Base-by-base conservation (phyloP, 331 rosid species). In the Malus hybrid region DNA sequence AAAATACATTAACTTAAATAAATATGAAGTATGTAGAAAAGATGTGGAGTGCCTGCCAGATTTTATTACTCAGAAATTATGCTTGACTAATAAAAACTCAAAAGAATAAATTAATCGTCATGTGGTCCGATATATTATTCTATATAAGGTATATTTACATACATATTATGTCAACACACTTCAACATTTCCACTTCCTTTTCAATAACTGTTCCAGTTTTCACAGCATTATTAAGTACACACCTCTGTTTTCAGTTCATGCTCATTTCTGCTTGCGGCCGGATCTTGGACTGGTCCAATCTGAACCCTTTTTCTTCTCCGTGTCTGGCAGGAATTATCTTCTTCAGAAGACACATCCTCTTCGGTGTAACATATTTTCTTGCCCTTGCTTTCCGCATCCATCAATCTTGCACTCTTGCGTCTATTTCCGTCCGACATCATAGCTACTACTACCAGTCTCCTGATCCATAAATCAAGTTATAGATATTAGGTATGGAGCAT, bases 391-490 rank as follows among this genome's bases (percentile, higher is more conserved):
- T 74, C 54, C 5, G 22, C 24, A 75, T 56, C 67, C 20, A 8
- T 0, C 6, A 80, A n/a, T 12, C 80, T 61, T 27, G 36, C 8
- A 16, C 83, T 80, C 50, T 60, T 76, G 52, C 80, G 36, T 5
- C 54, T 76, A 27, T 70, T 50, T 27, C 62, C 67, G 14, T 24
- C 33, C 10, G 13, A 27, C 69, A 69, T 80, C 10, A 22, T 34
- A 27, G 31, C 71, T 48, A 19, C 27, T 63, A 24, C 6, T 42
- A 57, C 22, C n/a, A 34, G 52, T 27, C 44, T 24, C 42, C 60
- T 60, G 57, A 59, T 39, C 59, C 44, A 36, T 67, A 60, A 60
- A 46, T 39, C 52, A 65, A 65, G 44, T 39, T 11, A 22, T 60
- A 73, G 9, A 59, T 24, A 72, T 16, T 27, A 73, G n/a, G 7